Conservation (phyloP, 768 basidiomycete species). For the Pisolithus albus region DNA sequence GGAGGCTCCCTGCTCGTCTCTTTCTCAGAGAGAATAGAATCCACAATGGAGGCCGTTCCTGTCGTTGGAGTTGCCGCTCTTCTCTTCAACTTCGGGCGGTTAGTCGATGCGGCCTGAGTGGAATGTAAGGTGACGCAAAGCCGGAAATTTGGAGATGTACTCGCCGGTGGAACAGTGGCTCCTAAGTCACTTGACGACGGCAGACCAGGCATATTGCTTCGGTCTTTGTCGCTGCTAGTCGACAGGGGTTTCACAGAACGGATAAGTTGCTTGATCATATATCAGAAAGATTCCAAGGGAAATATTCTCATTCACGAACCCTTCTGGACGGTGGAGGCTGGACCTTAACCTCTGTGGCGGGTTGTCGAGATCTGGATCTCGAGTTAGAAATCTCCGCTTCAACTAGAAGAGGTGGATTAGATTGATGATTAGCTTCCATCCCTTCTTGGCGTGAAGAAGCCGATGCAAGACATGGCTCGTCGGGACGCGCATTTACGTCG, state of each 20-base stretch:
- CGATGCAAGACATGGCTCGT: conserved; percentile 40
- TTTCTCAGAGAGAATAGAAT: conserved; percentile 11
- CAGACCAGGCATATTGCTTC: conserved; percentile 7
- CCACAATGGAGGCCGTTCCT: conserved; percentile 10
- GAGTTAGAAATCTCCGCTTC: conserved; percentile 8
- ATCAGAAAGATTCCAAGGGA: neutral
- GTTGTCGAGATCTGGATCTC: conserved; percentile 12
- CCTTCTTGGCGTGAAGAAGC: neutral
- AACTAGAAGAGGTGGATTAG: conserved; percentile 8
- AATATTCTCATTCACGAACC: conserved; percentile 14
- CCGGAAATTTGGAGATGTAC: neutral
- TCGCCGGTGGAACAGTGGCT: conserved; percentile 21
- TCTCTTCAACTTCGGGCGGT: conserved; percentile 47
- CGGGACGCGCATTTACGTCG: conserved; percentile 46
- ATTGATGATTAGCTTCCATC: neutral
- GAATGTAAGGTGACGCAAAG: neutral
- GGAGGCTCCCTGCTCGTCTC: conserved; percentile 40
- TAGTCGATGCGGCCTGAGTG: conserved; percentile 34
- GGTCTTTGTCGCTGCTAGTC: conserved; percentile 5
- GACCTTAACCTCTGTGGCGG: conserved; percentile 17
- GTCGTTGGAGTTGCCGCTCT: conserved; percentile 35
- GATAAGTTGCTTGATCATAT: conserved; percentile 16
- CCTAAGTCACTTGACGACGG: conserved; percentile 5
- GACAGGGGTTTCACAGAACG: conserved; percentile 18
- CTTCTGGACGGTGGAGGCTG: conserved; percentile 23